Conservation (phyloP, 2,329 filamentous ascomycete species). For the Penicillium sp. region DNA sequence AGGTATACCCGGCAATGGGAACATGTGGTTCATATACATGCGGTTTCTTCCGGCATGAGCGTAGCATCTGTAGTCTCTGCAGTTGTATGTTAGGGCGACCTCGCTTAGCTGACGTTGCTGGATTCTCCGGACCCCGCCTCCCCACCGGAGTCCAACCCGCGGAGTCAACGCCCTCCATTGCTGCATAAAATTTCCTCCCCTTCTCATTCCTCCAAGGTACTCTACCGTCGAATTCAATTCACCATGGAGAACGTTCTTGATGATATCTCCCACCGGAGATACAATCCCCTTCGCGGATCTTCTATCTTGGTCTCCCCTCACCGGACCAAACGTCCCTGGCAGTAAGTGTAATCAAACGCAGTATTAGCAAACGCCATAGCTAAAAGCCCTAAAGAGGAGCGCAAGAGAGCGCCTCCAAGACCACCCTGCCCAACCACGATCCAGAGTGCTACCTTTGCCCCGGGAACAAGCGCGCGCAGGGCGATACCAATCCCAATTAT, state of each 20-base stretch:
- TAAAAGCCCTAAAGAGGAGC: constrained; percentile 60
- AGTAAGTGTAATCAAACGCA: constrained; percentile 61
- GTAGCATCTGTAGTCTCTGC: background rate
- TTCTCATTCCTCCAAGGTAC: constrained; percentile 14
- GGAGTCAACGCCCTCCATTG: background rate
- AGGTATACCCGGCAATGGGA: background rate
- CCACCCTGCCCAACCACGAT: constrained; percentile 76
- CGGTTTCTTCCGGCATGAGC: background rate
- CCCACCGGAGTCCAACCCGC: constrained; percentile 16
- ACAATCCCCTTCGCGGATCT: constrained; percentile 84
- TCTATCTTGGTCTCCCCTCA: constrained; percentile 96
- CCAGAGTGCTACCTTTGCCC: constrained; percentile 94
- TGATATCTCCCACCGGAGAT: constrained; percentile 95
- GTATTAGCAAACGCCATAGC: background rate
- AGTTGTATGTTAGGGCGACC: background rate
- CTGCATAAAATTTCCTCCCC: constrained; percentile 1
- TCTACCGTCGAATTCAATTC: background rate
- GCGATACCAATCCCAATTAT: constrained; percentile 84
- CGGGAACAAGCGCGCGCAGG: constrained; percentile 83
- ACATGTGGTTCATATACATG: background rate
- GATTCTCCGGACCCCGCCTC: constrained; percentile 23
- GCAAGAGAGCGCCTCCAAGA: constrained; percentile 71
- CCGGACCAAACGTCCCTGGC: constrained; percentile 95
- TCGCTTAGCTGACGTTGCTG: constrained; percentile 4
- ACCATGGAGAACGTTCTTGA: constrained; percentile 77